Percentiles rank a stretch among this genome's conserved stretches.
These are phyloP conservation scores for Sideroxylon spinosum DNA, from an alignment of 179 eudicot genomes.

Conservation along the genomic window DNA sequence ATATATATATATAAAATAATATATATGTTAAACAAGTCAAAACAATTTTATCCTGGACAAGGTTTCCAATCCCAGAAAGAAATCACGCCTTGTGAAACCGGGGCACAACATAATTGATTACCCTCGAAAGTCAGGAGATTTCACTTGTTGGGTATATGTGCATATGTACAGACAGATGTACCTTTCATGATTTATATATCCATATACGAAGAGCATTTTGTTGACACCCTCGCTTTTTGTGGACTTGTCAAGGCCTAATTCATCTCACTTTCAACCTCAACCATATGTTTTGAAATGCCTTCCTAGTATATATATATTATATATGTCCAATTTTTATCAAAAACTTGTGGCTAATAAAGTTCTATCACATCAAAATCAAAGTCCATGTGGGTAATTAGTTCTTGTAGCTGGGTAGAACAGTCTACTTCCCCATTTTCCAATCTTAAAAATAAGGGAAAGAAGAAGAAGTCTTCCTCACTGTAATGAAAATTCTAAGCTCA, in stretches of 20 bases:
- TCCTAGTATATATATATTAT: neutral
- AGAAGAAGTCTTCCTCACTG: too few species aligned
- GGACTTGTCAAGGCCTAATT: neutral
- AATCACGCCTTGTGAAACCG: neutral
- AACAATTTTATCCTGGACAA: neutral
- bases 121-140: neutral
- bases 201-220: neutral
- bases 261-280: neutral
- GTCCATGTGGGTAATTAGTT: neutral
- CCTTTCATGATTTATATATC: too few species aligned
- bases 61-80: neutral
- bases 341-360: neutral
- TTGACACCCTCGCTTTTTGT: neutral
- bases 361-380: neutral
- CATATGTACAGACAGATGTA: too few species aligned
- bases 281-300: neutral
- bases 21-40: neutral
- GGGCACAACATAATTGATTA: slow-evolving; percentile 2
- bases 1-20: too few species aligned
- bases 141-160: neutral
- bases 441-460: too few species aligned
- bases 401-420: neutral
- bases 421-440: neutral
- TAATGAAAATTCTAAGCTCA: too few species aligned
- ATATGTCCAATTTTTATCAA: neutral